Evolutionary conservation across 208 protist genomes (phyloP).

Genomic region (Trichomonas gallinae): DNA sequence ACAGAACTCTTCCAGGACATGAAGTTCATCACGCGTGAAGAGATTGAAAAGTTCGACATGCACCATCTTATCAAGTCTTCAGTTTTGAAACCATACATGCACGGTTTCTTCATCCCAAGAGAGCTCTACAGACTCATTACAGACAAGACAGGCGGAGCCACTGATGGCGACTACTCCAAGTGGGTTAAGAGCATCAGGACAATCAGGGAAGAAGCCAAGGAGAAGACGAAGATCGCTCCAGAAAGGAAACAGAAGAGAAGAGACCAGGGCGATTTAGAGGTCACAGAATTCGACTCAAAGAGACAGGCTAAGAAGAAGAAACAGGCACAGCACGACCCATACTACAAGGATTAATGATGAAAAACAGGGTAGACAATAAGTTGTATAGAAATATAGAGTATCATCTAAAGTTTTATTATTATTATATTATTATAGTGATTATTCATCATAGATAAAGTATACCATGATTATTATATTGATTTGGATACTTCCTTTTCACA

Average conservation of each 20-base stretch:
- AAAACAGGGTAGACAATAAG: no score
- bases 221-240: not conserved
- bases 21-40: slow-evolving; percentile 5
- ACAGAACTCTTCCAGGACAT: not conserved
- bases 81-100: slow-evolving; percentile 22
- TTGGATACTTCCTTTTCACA: no score
- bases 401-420: no score
- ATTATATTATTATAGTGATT: no score
- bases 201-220: not conserved
- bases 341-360: not conserved
- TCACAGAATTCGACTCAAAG: not conserved
- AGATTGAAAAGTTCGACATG: not conserved
- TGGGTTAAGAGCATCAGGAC: not conserved
- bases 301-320: slow-evolving; percentile 14
- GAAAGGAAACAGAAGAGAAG: not conserved
- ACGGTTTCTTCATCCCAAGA: slow-evolving; percentile 15
- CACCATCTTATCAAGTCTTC: not conserved
- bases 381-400: no score
- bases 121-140: not conserved
- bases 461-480: no score
- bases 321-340: not conserved
- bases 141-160: not conserved
- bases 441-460: no score
- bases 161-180: not conserved
- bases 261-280: not conserved